phyloP scores from a whole-genome alignment of 2,329 filamentous ascomycete species.

The Diaporthe longicolla region DNA sequence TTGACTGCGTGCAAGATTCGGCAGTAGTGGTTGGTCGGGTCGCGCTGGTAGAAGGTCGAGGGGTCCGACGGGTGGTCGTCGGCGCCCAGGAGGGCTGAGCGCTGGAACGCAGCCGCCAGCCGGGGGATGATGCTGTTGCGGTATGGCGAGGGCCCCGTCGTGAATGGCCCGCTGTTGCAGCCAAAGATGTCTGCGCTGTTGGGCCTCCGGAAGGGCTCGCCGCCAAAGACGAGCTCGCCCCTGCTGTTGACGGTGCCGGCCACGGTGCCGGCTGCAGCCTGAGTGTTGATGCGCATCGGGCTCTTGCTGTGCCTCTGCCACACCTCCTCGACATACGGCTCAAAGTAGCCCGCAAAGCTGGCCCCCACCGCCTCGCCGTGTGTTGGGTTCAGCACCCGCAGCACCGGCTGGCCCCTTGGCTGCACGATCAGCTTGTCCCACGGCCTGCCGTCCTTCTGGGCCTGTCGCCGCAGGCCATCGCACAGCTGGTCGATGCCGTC shows the following conservation, averaged over 20 bases:
- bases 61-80: slow-evolving; percentile 57
- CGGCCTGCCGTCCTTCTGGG: slow-evolving; percentile 65
- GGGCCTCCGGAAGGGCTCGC: slow-evolving; percentile 67
- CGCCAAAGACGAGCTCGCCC: slow-evolving; percentile 55
- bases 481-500: slow-evolving; percentile 71
- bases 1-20: slow-evolving; percentile 69
- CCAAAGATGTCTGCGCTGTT: slow-evolving; percentile 75
- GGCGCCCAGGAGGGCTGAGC: slow-evolving; percentile 63
- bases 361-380: slow-evolving; percentile 59
- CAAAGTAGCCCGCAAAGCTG: slow-evolving; percentile 60
- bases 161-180: slow-evolving; percentile 75
- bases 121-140: slow-evolving; percentile 62
- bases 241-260: slow-evolving; percentile 61
- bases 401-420: slow-evolving; percentile 47
- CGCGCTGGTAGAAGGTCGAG: slow-evolving; percentile 54
- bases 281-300: slow-evolving; percentile 73
- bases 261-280: slow-evolving; percentile 69
- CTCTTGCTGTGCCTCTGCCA: slow-evolving; percentile 55
- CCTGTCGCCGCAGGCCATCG: slow-evolving; percentile 67
- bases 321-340: slow-evolving; percentile 58
- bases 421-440: slow-evolving; percentile 72
- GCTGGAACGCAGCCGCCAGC: slow-evolving; percentile 66
- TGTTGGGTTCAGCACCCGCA: slow-evolving; percentile 61
- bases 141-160: slow-evolving; percentile 55
- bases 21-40: slow-evolving; percentile 70